phyloP scores from a whole-genome alignment of 441 rosid genomes.

The Daphne laureola region DNA sequence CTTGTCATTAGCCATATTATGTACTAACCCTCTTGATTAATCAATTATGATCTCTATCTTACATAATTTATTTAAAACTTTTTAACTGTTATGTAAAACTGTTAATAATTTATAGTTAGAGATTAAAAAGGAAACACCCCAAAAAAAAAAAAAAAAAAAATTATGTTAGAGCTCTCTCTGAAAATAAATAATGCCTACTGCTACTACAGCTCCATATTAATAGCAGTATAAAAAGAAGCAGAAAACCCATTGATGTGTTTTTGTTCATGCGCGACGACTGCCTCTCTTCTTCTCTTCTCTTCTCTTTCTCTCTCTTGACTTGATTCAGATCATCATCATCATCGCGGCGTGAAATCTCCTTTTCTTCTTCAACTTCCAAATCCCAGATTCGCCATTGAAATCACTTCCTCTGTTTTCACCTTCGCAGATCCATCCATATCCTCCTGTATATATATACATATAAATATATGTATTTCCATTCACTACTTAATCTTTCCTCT shows the following conservation, averaged over 20 bases:
- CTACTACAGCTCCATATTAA: background rate
- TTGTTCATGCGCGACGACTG: slow-evolving; percentile 24
- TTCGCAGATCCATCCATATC: slow-evolving; percentile 16
- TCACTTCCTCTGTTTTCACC: background rate
- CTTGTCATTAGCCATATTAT: too few species aligned
- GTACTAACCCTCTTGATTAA: too few species aligned
- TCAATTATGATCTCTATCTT: too few species aligned
- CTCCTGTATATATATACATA: too few species aligned
- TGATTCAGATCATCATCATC: slow-evolving; percentile 32
- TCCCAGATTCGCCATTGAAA: slow-evolving; percentile 4
- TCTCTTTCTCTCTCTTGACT: slow-evolving; percentile 16
- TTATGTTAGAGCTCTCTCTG: too few species aligned
- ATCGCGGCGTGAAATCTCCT: slow-evolving; percentile 13
- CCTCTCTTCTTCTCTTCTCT: slow-evolving; percentile 4
- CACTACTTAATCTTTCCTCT: background rate
- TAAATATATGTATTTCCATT: background rate
- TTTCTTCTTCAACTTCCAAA: slow-evolving; percentile 5
- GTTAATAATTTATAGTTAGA: too few species aligned
- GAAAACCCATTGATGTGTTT: slow-evolving; percentile 13
- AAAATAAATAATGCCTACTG: too few species aligned
- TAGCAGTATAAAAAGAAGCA: slow-evolving; percentile 1
- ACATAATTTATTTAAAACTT: too few species aligned
- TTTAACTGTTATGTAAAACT: too few species aligned
- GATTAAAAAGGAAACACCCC: too few species aligned
- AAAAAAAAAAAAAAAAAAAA: too few species aligned